Conservation (phyloP, 1,284 basidiomycete genomes). For the Meira miltonrushii region DNA sequence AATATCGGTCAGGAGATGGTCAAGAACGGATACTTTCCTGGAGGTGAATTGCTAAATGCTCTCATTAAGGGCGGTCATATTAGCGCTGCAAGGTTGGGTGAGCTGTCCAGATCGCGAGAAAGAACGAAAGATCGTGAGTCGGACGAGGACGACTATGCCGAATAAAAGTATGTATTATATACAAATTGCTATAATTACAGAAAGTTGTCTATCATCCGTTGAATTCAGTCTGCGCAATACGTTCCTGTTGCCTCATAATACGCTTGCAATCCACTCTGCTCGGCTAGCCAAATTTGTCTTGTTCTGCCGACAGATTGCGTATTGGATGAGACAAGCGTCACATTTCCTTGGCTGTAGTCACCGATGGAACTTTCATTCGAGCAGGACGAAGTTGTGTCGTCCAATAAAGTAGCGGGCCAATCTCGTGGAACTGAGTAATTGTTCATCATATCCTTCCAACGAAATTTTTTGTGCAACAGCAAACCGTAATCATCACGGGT, state of each 20-base stretch:
- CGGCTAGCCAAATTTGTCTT: not conserved
- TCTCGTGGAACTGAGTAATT: slow-evolving; percentile 4
- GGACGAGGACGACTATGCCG: too few relatives aligned
- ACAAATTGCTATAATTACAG: too few relatives aligned
- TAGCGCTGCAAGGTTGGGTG: too few relatives aligned
- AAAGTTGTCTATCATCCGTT: too few relatives aligned
- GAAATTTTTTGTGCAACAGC: not conserved
- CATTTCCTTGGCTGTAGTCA: too few relatives aligned
- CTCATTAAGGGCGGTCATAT: not conserved
- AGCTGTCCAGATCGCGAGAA: not conserved
- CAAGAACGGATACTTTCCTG: not conserved
- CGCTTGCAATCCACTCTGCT: slow-evolving; percentile 4
- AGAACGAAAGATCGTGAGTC: not conserved
- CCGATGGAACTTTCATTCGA: too few relatives aligned
- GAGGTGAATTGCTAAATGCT: not conserved
- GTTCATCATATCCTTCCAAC: not conserved
- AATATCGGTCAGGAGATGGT: not conserved
- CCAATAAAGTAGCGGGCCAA: slow-evolving; percentile 2
- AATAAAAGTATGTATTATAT: too few relatives aligned
- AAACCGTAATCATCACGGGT: slow-evolving; percentile 1
- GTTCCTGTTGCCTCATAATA: slow-evolving; percentile 10
- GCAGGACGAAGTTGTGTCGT: not conserved
- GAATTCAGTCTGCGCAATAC: not conserved
- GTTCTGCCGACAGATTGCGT: not conserved
- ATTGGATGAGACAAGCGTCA: too few relatives aligned